These are phyloP conservation scores for Tremellales sp. DNA, from an alignment of 1,284 basidiomycete genomes.

Conservation along the genomic window DNA sequence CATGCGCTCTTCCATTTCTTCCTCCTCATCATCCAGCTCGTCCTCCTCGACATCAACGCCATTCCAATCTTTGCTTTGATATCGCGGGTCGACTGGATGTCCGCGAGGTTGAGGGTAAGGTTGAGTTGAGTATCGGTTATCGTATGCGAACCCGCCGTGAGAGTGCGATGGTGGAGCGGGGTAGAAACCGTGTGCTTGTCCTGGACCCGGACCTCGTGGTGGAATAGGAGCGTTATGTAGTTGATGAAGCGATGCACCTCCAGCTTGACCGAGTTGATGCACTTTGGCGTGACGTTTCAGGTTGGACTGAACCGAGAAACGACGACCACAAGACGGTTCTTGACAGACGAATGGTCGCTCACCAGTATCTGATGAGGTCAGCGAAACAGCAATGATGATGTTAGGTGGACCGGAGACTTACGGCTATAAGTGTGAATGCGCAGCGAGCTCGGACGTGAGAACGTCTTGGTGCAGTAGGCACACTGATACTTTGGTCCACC, in stretches of 20 bases:
- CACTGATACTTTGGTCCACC: constrained; percentile 43
- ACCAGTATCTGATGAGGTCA: constrained; percentile 31
- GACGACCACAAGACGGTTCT: constrained; percentile 36
- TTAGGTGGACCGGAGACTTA: constrained; percentile 21
- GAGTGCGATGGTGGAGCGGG: no score
- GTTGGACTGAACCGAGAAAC: constrained; percentile 48
- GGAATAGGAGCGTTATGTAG: background rate
- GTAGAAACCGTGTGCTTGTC: background rate
- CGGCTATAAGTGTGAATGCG: constrained; percentile 45
- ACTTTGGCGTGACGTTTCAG: constrained; percentile 45
- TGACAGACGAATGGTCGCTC: constrained; percentile 43
- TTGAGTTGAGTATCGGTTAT: background rate
- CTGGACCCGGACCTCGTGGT: background rate
- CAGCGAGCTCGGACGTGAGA: constrained; percentile 41
- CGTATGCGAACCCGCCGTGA: background rate
- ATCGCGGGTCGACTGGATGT: background rate
- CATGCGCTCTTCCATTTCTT: background rate
- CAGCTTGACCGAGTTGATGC: constrained; percentile 26
- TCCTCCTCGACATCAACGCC: no score
- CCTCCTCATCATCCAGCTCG: background rate
- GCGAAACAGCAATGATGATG: background rate
- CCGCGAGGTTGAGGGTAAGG: background rate
- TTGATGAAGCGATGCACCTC: background rate
- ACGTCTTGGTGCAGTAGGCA: constrained; percentile 41
- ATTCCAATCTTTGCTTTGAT: background rate